Conservation (phyloP, 2,329 filamentous ascomycete species). For the Lecanicillium sp. region DNA sequence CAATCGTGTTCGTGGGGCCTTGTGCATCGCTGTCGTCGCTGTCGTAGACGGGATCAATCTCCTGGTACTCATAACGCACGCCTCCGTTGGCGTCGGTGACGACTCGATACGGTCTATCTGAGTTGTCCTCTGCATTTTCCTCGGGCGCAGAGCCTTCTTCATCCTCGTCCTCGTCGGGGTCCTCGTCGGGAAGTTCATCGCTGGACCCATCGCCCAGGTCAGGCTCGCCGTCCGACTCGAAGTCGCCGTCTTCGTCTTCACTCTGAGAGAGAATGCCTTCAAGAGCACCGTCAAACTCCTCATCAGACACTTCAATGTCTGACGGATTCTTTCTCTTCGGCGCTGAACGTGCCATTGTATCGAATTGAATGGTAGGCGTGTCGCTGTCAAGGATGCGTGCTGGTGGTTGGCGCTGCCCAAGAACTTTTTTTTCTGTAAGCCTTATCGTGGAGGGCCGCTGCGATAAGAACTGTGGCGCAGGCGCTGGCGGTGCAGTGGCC, state of each 20-base stretch:
- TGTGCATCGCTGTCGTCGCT: slow-evolving; percentile 88
- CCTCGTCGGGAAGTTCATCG: slow-evolving; percentile 32
- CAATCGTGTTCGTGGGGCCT: slow-evolving; percentile 81
- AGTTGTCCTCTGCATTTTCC: slow-evolving; percentile 29
- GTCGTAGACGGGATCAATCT: slow-evolving; percentile 92
- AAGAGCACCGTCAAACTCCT: slow-evolving; percentile 52
- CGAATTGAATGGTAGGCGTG: not conserved
- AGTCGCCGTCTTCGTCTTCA: slow-evolving; percentile 48
- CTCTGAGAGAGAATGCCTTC: slow-evolving; percentile 50
- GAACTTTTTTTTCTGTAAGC: slow-evolving; percentile 10
- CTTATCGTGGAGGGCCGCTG: slow-evolving; percentile 4
- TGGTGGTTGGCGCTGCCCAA: not conserved
- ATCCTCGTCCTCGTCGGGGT: slow-evolving; percentile 27
- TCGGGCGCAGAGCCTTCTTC: slow-evolving; percentile 31
- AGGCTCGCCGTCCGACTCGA: slow-evolving; percentile 19
- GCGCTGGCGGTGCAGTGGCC: too few relatives aligned
- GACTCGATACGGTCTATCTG: slow-evolving; percentile 45
- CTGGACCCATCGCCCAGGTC: slow-evolving; percentile 34
- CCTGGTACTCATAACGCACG: slow-evolving; percentile 83
- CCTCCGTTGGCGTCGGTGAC: slow-evolving; percentile 85
- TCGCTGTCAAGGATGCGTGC: not conserved
- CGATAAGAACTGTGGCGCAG: slow-evolving; percentile 11
- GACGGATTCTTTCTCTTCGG: slow-evolving; percentile 62
- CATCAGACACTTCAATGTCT: slow-evolving; percentile 53
- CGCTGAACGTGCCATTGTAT: slow-evolving; percentile 13